A percentile compares a stretch with the other conserved stretches of the same genome.
Evolutionary conservation across 2,329 filamentous ascomycete genomes (phyloP).

Genomic region (Apiospora marii): DNA sequence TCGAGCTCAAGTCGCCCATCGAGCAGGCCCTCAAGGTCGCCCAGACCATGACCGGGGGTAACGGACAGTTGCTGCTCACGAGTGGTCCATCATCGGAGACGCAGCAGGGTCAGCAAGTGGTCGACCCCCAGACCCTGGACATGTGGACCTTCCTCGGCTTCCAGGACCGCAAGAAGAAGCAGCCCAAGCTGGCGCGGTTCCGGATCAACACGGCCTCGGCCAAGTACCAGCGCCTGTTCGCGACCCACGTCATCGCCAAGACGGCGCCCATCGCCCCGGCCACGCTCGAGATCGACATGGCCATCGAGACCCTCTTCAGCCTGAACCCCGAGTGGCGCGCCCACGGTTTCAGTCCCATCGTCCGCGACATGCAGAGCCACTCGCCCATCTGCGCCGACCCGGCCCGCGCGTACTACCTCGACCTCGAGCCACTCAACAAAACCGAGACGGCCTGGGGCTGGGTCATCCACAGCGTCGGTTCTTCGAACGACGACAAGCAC

Average conservation of each 20-base stretch:
- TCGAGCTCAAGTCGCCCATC: slow-evolving; percentile 40
- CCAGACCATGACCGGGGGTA: slow-evolving; percentile 14
- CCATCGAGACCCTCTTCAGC: slow-evolving; percentile 41
- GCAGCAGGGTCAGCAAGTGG: no score
- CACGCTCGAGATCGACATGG: slow-evolving; percentile 46
- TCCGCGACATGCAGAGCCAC: slow-evolving; percentile 42
- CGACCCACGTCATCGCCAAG: slow-evolving; percentile 48
- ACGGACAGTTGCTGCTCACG: no score
- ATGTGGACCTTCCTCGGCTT: slow-evolving; percentile 38
- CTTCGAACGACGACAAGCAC: no score
- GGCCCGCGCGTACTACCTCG: neutral
- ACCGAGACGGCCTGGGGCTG: neutral
- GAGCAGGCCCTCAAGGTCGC: slow-evolving; percentile 22
- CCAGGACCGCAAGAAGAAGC: slow-evolving; percentile 28
- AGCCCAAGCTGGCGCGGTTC: slow-evolving; percentile 44
- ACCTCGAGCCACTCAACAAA: neutral
- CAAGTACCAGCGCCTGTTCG: slow-evolving; percentile 45
- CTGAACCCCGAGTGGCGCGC: slow-evolving; percentile 38
- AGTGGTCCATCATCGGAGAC: no score
- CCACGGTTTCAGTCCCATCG: slow-evolving; percentile 35
- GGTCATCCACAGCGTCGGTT: neutral
- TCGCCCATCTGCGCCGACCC: slow-evolving; percentile 41
- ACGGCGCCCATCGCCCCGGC: slow-evolving; percentile 49
- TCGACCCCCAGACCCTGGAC: no score
- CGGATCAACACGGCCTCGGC: slow-evolving; percentile 48